Evolutionary conservation across 1,139 yeast species (phyloP).

Genomic region (Sugiyamaella castrensis): DNA sequence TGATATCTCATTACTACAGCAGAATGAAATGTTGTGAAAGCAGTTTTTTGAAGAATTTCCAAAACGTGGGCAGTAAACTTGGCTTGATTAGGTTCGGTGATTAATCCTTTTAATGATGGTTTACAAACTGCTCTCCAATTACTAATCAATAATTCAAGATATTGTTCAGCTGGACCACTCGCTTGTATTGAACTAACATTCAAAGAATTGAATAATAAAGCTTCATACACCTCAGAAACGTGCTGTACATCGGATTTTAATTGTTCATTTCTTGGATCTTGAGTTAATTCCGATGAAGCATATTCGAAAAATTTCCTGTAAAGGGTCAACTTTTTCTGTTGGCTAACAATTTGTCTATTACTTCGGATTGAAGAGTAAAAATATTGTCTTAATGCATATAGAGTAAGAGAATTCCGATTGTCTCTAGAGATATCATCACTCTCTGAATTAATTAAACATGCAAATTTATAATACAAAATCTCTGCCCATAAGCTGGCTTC

Average conservation of each 20-base stretch:
- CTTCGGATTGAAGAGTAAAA: conserved; percentile 18
- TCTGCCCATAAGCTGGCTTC: conserved; percentile 31
- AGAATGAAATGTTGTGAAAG: conserved; percentile 51
- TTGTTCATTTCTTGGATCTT: not conserved
- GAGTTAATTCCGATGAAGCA: conserved; percentile 4
- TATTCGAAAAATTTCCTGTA: conserved; percentile 3
- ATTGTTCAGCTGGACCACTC: conserved; percentile 36
- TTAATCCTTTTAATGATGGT: conserved; percentile 18
- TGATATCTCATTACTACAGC: conserved; percentile 42
- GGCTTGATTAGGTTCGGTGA: conserved; percentile 20
- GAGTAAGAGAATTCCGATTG: conserved; percentile 13
- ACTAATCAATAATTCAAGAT: conserved; percentile 36
- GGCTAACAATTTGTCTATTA: conserved; percentile 7
- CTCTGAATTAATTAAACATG: conserved; percentile 20
- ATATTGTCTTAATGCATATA: conserved; percentile 27
- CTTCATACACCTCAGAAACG: conserved; percentile 3
- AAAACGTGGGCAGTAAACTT: conserved; percentile 25
- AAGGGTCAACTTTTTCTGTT: not conserved
- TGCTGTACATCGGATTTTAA: conserved; percentile 5
- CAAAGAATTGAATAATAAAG: not conserved
- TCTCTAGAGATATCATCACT: not conserved
- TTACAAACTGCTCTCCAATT: conserved; percentile 28
- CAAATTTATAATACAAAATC: conserved; percentile 25
- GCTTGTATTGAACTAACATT: conserved; percentile 41
- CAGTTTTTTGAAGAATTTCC: conserved; percentile 37